Base-by-base conservation (phyloP, 768 basidiomycete genomes). In the Kwoniella bestiolae region DNA sequence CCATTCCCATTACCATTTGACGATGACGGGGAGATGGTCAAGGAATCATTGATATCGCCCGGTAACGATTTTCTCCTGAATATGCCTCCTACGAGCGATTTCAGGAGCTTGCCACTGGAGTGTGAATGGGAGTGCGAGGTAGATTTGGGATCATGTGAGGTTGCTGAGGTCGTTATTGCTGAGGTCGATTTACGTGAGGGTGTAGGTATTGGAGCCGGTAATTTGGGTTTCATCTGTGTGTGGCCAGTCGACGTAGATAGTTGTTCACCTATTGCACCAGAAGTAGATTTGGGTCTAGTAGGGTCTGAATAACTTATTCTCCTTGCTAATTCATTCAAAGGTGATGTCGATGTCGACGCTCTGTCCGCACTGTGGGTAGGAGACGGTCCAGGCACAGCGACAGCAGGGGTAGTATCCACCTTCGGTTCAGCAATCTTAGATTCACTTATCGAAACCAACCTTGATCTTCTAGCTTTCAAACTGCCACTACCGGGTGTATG, bases 81-180 rank as follows among this genome's bases (percentile, higher is more conserved):
- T 14, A 75, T 65, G 3, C 71, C 75, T n/a, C 75, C 75, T 7
- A 77, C 75, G 1, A 77, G 50, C 16, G 71, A 68, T 59, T 72
- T 74, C 21, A 77, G 62, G 8, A 68, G 31, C 32, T 67, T 69
- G 1, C 68, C 62, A 18, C 50, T 28, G 6, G 53, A 44, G 9
- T 60, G 63, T 29, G 62, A 56, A 29, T 46, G 32, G 12, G 63
- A 56, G 16, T 52, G 62, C 29, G 34, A 35, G 16, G 35, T 12
- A 1, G 44, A 29, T 45, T 46, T 28, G 14, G 41, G 16, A 55
- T 41, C 21, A 3, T 14, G 16, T 1, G 60, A 50, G 18, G 3
- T 16, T 56, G 34, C 11, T 23, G 60, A 26, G 7, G 4, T 60
- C 1, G 59, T 28, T 34, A 45, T 31, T 9, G 35, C 12, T 52